Percentiles rank a stretch among this genome's conserved stretches.
These are phyloP conservation scores for Chenopodium album DNA, from an alignment of 148 eudicot species.

Conservation along the genomic window DNA sequence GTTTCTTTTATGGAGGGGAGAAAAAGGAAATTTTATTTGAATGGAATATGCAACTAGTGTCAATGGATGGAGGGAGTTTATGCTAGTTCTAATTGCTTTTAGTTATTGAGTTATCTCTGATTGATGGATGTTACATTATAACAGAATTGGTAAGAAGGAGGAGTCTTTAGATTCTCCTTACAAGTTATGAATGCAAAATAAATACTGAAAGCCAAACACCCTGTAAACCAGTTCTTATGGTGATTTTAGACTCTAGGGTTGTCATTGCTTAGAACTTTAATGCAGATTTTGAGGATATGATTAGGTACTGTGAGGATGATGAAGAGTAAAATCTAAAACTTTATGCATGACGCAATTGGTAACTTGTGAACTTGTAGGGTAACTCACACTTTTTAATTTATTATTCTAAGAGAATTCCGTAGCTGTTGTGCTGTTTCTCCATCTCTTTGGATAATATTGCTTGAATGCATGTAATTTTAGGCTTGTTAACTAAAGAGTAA, in stretches of 20 bases:
- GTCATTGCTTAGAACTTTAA: neutral
- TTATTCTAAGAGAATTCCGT: neutral
- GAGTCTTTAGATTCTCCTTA: neutral
- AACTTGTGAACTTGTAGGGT: neutral
- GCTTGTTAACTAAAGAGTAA: neutral
- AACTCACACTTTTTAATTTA: neutral
- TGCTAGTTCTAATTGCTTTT: no score
- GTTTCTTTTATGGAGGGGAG: no score
- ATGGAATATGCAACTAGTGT: no score
- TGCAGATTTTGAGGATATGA: no score
- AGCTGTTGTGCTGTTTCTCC: neutral
- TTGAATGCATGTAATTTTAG: neutral
- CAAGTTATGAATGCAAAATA: neutral
- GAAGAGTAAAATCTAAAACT: neutral
- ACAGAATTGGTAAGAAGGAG: neutral
- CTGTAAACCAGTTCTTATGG: neutral
- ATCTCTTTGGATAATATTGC: neutral
- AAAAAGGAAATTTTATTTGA: no score
- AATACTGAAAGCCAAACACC: neutral
- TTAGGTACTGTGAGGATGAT: no score
- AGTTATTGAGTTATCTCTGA: neutral
- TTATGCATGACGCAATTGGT: neutral
- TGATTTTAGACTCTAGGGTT: neutral
- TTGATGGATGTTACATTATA: neutral
- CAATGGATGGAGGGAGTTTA: no score